phyloP scores from a whole-genome alignment of 2,329 filamentous ascomycete species.

The Grosmannia penicillata region DNA sequence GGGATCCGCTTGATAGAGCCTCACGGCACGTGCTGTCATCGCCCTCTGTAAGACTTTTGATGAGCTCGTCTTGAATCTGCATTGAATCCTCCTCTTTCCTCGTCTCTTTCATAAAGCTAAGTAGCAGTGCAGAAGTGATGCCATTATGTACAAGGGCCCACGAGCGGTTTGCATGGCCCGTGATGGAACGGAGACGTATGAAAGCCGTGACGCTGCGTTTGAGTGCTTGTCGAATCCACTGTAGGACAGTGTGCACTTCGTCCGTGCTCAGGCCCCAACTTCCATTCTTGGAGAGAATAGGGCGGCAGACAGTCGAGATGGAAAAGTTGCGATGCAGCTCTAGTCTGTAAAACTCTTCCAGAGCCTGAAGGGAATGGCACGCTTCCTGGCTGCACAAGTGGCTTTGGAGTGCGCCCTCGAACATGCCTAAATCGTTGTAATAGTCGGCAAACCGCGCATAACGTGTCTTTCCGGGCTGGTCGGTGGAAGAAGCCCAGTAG shows the following conservation, averaged over 20 bases:
- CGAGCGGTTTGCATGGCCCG: background rate
- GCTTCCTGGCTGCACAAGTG: background rate
- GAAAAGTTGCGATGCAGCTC: background rate
- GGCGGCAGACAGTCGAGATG: background rate
- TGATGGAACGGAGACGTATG: background rate
- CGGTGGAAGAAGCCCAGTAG: background rate
- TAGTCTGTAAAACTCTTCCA: background rate
- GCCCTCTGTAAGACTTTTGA: background rate
- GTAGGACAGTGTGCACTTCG: background rate
- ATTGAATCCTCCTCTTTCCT: background rate
- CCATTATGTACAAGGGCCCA: slow-evolving; percentile 1
- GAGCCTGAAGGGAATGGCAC: background rate
- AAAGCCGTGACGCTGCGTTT: slow-evolving; percentile 1
- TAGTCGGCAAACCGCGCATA: background rate
- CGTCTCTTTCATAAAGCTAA: background rate
- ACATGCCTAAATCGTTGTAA: background rate
- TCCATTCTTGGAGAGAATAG: background rate
- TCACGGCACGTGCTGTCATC: background rate
- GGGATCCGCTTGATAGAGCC: background rate
- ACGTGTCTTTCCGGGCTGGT: background rate
- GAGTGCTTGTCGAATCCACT: background rate
- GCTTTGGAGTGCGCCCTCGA: background rate
- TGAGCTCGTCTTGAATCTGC: background rate
- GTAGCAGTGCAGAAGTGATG: background rate
- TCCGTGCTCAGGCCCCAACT: background rate